Evolutionary conservation across 177 flowering plant species (phyloP).

Genomic region (Vitis hybrid): DNA sequence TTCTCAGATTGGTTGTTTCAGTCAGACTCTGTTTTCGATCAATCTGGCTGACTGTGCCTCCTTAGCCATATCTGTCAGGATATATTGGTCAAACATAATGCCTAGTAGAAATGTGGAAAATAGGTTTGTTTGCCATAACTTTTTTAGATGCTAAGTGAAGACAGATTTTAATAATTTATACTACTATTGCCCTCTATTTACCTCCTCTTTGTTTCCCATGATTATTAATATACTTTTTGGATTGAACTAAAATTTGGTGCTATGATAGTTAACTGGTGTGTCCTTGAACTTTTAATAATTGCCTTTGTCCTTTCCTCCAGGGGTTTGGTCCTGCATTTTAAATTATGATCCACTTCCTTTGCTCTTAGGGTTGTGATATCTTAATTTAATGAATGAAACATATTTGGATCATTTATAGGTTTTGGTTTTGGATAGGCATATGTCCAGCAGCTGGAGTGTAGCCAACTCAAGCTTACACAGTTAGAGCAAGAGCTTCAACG

Average conservation of each 20-base stretch:
- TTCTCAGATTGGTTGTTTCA: too few relatives aligned
- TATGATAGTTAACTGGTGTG: background rate
- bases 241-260: background rate
- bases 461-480: conserved; percentile 65
- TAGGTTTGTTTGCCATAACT: too few relatives aligned
- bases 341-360: background rate
- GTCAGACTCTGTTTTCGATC: too few relatives aligned
- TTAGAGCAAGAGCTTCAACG: conserved; percentile 83
- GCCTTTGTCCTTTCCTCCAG: too few relatives aligned
- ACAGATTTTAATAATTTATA: too few relatives aligned
- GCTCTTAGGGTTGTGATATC: background rate
- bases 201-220: background rate
- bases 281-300: background rate
- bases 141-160: too few relatives aligned
- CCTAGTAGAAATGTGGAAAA: too few relatives aligned
- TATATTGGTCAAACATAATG: too few relatives aligned
- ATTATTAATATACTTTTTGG: background rate
- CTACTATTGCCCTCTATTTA: background rate
- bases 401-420: conserved; percentile 18
- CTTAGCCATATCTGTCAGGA: too few relatives aligned
- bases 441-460: conserved; percentile 86
- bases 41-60: too few relatives aligned
- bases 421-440: conserved; percentile 68
- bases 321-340: background rate
- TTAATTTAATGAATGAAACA: conserved; percentile 5